Conservation (phyloP, 441 rosid species). For the Melastoma candidum region DNA sequence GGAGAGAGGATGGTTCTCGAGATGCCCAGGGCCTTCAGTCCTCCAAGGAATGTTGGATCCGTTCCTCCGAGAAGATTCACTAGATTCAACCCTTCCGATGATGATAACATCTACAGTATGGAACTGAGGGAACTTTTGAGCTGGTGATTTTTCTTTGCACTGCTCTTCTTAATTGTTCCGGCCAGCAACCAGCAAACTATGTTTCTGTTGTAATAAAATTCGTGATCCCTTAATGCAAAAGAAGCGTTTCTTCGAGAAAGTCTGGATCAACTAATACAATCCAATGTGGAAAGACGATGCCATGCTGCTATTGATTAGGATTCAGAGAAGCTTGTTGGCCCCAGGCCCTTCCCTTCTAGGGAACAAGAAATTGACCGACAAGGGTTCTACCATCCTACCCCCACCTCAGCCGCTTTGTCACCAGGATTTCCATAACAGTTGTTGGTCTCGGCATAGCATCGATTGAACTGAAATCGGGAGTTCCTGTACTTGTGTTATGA, state of each 20-base stretch:
- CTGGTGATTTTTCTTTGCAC: conserved; percentile 36
- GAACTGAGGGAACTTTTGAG: conserved; percentile 86
- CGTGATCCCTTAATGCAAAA: conserved; percentile 32
- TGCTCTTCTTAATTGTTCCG: background rate
- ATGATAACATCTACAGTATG: conserved; percentile 76
- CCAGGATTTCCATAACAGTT: conserved; percentile 68
- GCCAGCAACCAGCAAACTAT: too few relatives aligned
- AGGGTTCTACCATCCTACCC: conserved; percentile 62
- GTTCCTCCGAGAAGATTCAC: conserved; percentile 53
- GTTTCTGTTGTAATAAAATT: conserved; percentile 1
- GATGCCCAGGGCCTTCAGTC: conserved; percentile 45
- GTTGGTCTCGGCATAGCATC: conserved; percentile 91
- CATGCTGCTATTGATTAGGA: conserved; percentile 80
- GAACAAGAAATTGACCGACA: conserved; percentile 59
- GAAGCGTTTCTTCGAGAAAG: conserved; percentile 96
- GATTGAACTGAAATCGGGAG: conserved; percentile 84
- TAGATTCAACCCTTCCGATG: conserved; percentile 76
- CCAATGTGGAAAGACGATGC: conserved; percentile 77
- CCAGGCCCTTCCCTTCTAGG: conserved; percentile 42
- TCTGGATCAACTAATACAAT: conserved; percentile 74
- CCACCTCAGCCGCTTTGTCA: conserved; percentile 97
- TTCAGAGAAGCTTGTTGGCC: conserved; percentile 53
- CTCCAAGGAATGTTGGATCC: conserved; percentile 40
- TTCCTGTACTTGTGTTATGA: conserved; percentile 1
- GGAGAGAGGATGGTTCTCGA: conserved; percentile 46